These are phyloP conservation scores for Cicer cuneatum DNA, from an alignment of 306 rosid genomes.

Conservation along the genomic window DNA sequence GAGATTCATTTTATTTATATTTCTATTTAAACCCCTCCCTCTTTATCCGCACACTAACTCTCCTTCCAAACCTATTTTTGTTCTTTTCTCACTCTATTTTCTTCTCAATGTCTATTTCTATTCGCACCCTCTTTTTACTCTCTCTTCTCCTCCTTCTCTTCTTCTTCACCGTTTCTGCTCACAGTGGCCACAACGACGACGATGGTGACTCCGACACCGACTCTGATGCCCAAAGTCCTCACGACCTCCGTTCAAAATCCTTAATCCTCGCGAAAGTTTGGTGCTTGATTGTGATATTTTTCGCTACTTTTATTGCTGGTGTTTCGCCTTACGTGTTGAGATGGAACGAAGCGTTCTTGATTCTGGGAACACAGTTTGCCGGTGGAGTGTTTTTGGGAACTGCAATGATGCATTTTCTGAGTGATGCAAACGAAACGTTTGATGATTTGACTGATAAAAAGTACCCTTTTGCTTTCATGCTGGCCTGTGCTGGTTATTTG, in stretches of 20 bases:
- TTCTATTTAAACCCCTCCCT: background rate
- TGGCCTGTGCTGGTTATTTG: conserved; percentile 70
- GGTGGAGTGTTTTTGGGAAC: conserved; percentile 83
- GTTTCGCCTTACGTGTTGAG: conserved; percentile 65
- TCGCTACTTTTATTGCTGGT: conserved; percentile 65
- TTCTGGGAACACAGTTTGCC: conserved; percentile 78
- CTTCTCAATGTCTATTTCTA: conserved; percentile 35
- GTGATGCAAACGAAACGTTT: conserved; percentile 70
- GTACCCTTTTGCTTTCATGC: conserved; percentile 78
- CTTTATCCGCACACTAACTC: background rate
- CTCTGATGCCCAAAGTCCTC: background rate
- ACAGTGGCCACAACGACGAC: conserved; percentile 55
- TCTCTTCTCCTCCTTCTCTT: conserved; percentile 43
- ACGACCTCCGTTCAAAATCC: conserved; percentile 56
- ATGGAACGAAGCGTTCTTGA: conserved; percentile 76
- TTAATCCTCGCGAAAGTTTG: conserved; percentile 59
- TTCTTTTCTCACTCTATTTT: background rate
- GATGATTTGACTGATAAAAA: conserved; percentile 55
- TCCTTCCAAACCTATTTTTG: background rate
- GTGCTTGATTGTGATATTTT: conserved; percentile 65
- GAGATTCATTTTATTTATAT: background rate
- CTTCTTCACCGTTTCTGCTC: conserved; percentile 54
- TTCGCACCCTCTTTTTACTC: conserved; percentile 12
- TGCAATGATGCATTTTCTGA: conserved; percentile 80
- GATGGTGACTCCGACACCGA: background rate